Base-by-base conservation (phyloP, 371 early-diverging fungal species). In the Caulochytrium protostelioides region DNA sequence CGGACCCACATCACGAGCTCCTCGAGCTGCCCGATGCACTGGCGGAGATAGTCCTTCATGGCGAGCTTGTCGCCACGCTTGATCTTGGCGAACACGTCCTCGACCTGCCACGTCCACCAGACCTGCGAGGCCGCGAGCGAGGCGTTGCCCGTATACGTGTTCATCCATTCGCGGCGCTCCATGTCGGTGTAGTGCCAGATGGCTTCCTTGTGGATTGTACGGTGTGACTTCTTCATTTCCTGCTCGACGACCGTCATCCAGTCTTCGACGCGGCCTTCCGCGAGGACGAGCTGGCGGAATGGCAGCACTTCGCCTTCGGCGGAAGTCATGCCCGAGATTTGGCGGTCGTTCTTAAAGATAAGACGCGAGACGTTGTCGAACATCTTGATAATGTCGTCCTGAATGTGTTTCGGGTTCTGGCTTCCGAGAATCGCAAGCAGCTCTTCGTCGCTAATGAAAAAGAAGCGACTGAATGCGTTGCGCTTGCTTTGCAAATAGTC, bases 41-140 rank as follows among this genome's bases (percentile, higher is more conserved):
- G 46, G 29, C 56, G 57, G 20, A 54, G 45, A 23, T 65, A 62
- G 31, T 47, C 47, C 33, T 65, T 68, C 65, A 68, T 65, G 4
- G 69, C 69, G 5, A 63, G 46, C 44, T 68, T 68, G 45, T 65
- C 55, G 17, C 69, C 69, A 9, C 28, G 19, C 30, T 62, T 63
- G 48, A 65, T 65, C 35, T 61, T 68, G 6, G 47, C 33, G 42
- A 68, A 68, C 6, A 62, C 61, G 39, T 68, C 65, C 30, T 68
- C 69, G 1, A 68, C 70, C 32, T 66, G 67, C 58, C 64, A 69
- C 7, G 70, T 69, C 70, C 70, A 69, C 70, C 70, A 69, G 0
- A 69, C 70, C 35, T 66, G 66, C 10, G 59, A 52, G 6, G 62
- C 61, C 16, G 65, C 65, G 0, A 69, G 44, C 9, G 54, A 50